Conservation (phyloP, 1,284 basidiomycete species). For the Sanguinoderma infundibulare region DNA sequence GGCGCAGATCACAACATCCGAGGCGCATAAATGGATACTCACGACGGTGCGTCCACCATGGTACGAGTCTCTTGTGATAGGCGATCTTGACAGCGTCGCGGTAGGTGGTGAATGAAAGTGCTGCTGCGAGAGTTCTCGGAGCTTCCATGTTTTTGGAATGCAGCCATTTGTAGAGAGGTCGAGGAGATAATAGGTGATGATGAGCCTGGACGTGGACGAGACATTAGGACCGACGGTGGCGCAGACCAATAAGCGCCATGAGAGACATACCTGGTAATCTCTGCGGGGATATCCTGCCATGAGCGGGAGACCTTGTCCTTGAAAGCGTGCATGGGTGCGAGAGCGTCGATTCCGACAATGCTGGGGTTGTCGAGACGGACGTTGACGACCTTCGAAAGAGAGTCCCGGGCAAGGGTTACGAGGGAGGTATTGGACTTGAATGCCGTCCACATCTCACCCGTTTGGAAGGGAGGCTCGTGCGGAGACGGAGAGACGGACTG, state of each 20-base stretch:
- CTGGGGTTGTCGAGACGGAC: conserved; percentile 9
- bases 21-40: conserved; percentile 32
- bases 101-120: conserved; percentile 57
- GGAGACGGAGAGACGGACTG: too few species aligned
- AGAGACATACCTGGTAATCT: conserved; percentile 65
- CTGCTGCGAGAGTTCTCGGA: conserved; percentile 57
- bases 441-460: too few species aligned
- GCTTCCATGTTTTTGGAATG: conserved; percentile 62
- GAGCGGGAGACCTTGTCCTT: conserved; percentile 73
- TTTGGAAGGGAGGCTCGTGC: too few species aligned
- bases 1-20: background rate
- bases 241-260: conserved; percentile 20
- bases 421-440: too few species aligned
- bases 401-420: too few species aligned
- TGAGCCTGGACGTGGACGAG: conserved; percentile 47
- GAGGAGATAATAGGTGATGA: conserved; percentile 64
- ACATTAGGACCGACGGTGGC: conserved; percentile 30
- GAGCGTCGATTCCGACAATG: conserved; percentile 14
- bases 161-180: conserved; percentile 48
- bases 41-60: conserved; percentile 50
- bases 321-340: conserved; percentile 36
- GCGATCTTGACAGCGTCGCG: conserved; percentile 63
- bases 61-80: conserved; percentile 58
- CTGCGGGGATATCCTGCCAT: conserved; percentile 71
- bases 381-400: too few species aligned